phyloP scores from a whole-genome alignment of 495 filamentous ascomycete species.

The Podospora didyma region DNA sequence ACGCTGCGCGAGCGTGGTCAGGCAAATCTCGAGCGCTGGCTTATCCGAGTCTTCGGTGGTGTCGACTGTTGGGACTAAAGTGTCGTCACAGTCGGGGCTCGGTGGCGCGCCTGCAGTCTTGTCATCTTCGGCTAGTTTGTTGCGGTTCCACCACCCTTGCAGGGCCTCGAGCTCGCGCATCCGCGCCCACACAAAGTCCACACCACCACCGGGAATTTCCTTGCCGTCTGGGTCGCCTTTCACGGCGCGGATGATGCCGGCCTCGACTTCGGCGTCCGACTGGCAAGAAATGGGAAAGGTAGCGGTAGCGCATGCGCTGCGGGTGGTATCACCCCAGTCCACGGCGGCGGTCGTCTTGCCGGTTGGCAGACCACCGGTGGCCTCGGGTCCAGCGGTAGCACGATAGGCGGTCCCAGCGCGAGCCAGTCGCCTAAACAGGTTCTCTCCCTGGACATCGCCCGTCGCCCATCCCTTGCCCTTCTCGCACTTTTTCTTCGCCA shows the following conservation, averaged over 20 bases:
- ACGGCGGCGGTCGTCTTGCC: constrained; percentile 75
- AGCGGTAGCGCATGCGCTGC: constrained; percentile 68
- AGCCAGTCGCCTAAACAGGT: constrained; percentile 78
- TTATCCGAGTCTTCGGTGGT: neutral
- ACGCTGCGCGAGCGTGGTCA: constrained; percentile 43
- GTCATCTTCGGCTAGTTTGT: constrained; percentile 28
- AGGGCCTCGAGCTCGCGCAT: constrained; percentile 78
- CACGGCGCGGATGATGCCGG: constrained; percentile 62
- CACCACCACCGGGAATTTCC: constrained; percentile 61
- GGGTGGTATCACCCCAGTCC: constrained; percentile 80
- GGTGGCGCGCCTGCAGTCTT: constrained; percentile 11
- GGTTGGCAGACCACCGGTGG: constrained; percentile 40
- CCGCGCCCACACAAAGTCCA: constrained; percentile 87
- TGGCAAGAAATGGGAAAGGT: constrained; percentile 67
- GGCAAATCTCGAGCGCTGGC: constrained; percentile 48
- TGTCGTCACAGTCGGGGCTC: constrained; percentile 4
- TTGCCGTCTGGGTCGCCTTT: constrained; percentile 62
- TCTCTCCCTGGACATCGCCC: constrained; percentile 68
- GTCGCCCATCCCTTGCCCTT: constrained; percentile 81
- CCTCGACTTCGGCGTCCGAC: constrained; percentile 70
- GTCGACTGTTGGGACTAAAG: neutral
- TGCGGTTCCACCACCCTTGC: constrained; percentile 77
- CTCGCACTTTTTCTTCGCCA: constrained; percentile 93
- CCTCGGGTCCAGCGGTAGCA: constrained; percentile 48
- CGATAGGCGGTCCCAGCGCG: constrained; percentile 51